Evolutionary conservation across 371 early-diverging fungal species (phyloP).

Genomic region (Syncephalastrum monosporum): DNA sequence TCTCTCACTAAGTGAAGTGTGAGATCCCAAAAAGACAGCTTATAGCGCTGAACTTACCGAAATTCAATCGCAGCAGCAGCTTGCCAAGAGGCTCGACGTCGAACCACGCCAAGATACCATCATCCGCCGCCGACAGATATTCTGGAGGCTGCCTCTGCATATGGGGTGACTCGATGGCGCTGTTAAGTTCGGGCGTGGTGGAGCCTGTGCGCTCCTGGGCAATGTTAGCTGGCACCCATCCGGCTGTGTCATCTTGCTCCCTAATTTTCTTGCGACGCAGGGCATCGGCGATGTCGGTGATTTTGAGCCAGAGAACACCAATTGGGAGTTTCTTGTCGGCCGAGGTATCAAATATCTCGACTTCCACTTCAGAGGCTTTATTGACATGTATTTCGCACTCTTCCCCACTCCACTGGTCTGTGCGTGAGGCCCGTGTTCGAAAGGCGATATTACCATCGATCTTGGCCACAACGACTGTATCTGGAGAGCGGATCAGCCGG

Average conservation of each 20-base stretch:
- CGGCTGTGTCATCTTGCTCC: conserved; percentile 38
- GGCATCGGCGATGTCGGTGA: conserved; percentile 78
- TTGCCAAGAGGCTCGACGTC: conserved; percentile 93
- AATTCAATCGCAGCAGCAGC: conserved; percentile 75
- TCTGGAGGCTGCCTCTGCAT: conserved; percentile 8
- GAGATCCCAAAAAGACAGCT: neutral
- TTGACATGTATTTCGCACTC: conserved; percentile 81
- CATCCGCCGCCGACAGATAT: conserved; percentile 18
- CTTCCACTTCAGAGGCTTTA: conserved; percentile 90
- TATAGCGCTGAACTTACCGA: conserved; percentile 45
- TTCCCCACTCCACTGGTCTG: conserved; percentile 72
- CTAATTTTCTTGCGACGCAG: conserved; percentile 45
- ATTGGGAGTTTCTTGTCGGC: conserved; percentile 63
- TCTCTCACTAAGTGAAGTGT: conserved; percentile 19
- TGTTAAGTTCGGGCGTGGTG: neutral
- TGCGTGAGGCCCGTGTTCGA: conserved; percentile 60
- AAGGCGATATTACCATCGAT: conserved; percentile 78
- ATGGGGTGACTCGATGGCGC: conserved; percentile 1
- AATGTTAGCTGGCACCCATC: conserved; percentile 31
- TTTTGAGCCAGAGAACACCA: conserved; percentile 82
- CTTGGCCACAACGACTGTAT: conserved; percentile 74
- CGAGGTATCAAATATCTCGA: conserved; percentile 74
- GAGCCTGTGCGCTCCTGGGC: conserved; percentile 17
- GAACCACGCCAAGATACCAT: conserved; percentile 79
- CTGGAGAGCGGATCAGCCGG: conserved; percentile 56